Base-by-base conservation (phyloP, 805 yeast genomes). In the Candida insectalens region DNA sequence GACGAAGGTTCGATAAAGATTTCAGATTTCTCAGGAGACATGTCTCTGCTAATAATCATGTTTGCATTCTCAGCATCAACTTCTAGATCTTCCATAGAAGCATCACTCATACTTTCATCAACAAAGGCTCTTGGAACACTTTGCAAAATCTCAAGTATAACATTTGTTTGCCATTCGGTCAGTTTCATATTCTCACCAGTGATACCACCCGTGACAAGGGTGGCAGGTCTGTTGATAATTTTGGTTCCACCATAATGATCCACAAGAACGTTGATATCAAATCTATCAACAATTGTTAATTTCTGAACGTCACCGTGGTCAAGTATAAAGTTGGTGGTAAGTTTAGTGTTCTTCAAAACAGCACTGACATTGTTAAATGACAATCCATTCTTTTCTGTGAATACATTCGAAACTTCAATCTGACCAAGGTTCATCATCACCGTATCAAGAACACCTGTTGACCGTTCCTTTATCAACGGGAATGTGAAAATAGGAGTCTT, bases 401-500 rank as follows among this genome's bases (percentile, higher is more conserved):
- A 87, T 8, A 54, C 54, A 52, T 88, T 92, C 3, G 65, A 59
- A 13, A 87, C 72, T 43, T 69, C 78, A 7, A 92, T 59, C 49
- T 89, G 95, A 42, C 98, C 98, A 33, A 88, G 63, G 45, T 83
- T 74, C 13, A 80, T 72, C 1, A 81, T 75, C 22, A 89, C 51
- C 14, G 69, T 59, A 47, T 89, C 89, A 46, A 69, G 74, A 3
- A 58, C 45, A 21, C 59, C 59, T 2, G 46, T 50, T 2, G 55
- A 50, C 4, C 62, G 62, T 29, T 67, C 69, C 3, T 67, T 60
- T 0, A 71, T 41, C 34, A 67, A 67, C 0, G 97, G 95, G 47
- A 87, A 85, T 2, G 80, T 74, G 25, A 92, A 62, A 7, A 80
- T 80, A 0, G 98, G 99, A 1, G 96, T 84, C 34, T 73, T 69